Base-by-base conservation (phyloP, 108 stramenopile genomes). In the Chaetoceros tenuissimus region DNA sequence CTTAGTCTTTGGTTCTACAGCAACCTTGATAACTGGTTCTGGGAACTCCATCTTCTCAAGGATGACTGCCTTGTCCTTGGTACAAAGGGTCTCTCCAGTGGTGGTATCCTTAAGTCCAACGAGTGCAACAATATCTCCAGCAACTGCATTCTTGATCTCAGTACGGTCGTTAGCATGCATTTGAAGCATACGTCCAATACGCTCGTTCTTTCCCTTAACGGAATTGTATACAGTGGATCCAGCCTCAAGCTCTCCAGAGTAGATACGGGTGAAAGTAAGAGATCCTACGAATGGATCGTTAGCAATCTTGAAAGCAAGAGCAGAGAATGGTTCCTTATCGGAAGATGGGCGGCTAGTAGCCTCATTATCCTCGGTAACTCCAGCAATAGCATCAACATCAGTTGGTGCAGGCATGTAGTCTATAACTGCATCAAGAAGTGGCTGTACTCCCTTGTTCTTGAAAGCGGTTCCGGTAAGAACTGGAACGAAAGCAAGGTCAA, bases 21-120 rank as follows among this genome's bases (percentile, higher is more conserved):
- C 94, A 60, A 97, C 84, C 77, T 96, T 90, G 71, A 97, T 98
- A 29, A 99, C 99, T 20, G 99, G 95, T 46, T 96, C 95, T 24
- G 97, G 96, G 89, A 97, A 97, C 69, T 98, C 97, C 96, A 98
- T 97, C 80, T 96, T 95, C 72, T 95, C 95, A 46, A 94, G 81
- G 47, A 84, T 87, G 60, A 94, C 86, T 25, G 84, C 62, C 25
- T 89, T 59, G 57, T 62, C 53, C 77, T 91, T 80, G 50, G 74
- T 72, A 60, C 91, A 92, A 25, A 99, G 81, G 40, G 97, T 98
- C 58, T 99, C 99, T 53, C 99, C 99, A 2, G 99, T 98, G 60
- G 92, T 89, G 29, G 97, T 94, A 57, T 92, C 86, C 62, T 96
- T 96, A 19, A 98, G 70, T 24, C 98, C 99, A 59, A 95, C 95